Conservation (phyloP, 148 eudicot species). For the Vaccinium macrocarpon region DNA sequence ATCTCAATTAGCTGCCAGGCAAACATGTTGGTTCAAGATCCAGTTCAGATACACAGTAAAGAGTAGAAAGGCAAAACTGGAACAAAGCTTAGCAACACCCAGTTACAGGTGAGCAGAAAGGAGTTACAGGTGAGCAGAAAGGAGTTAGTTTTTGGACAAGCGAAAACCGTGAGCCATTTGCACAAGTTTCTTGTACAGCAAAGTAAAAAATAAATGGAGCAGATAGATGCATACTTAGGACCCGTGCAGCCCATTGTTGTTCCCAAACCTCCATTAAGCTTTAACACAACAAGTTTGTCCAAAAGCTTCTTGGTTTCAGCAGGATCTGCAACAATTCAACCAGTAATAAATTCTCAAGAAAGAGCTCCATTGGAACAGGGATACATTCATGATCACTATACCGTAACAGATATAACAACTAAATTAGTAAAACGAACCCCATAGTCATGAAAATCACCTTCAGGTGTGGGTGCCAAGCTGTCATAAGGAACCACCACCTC, state of each 20-base stretch:
- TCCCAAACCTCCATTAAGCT: conserved; percentile 99
- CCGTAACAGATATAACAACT: conserved; percentile 61
- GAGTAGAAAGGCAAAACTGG: not conserved
- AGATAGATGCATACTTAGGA: conserved; percentile 66
- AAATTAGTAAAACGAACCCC: not conserved
- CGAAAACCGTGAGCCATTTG: not conserved
- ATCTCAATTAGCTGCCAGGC: not conserved
- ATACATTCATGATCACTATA: conserved; percentile 25
- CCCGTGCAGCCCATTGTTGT: conserved; percentile 99
- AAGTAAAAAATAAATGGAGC: no score
- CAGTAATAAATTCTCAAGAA: not conserved
- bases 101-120: no score
- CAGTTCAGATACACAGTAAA: not conserved
- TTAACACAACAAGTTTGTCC: conserved; percentile 96
- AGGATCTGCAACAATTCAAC: conserved; percentile 49
- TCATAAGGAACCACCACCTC: conserved; percentile 92
- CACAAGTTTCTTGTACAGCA: not conserved
- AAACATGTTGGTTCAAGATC: conserved; percentile 3
- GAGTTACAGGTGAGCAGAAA: no score
- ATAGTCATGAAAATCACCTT: conserved; percentile 35
- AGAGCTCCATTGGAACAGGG: not conserved
- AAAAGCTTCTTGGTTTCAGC: conserved; percentile 61
- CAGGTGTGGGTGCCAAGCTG: conserved; percentile 51
- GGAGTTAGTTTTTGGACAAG: not conserved
- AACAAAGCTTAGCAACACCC: not conserved